Evolutionary conservation across 805 yeast genomes (phyloP), one percentile per base, ranked within the genome.

Genomic region (Barnettozyma salicaria): DNA sequence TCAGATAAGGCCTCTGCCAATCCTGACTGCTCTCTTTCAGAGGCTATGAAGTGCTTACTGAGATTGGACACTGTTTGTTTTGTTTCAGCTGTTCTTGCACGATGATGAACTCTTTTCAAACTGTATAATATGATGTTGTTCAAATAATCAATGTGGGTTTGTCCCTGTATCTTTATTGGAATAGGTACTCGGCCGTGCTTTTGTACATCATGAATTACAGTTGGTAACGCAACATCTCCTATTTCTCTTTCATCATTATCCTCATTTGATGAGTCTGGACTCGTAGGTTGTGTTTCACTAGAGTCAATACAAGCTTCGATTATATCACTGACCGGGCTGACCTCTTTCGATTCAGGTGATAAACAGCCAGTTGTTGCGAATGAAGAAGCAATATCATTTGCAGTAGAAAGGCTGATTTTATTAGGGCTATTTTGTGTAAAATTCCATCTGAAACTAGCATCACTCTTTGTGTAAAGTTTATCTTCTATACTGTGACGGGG

Each of bases 1-100:
- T 82, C 86, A 7, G 78, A 60, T 7, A 83, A 65, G 0, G 85
- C 86, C 39, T 74, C 78, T 32, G 76, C 61, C 30, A 83, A 63
- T 0, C 92, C 92, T 1, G 83, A 80, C 39, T 74, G 75, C 16
- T 58, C 53, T 17, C 49, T 40, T 48, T 83, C 88, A 22, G 70
- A 66, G 4, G 52, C 54, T 2, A 59, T 52, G 26, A 82, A 58
- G 9, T 57, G 58, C 6, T 58, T 49, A 25, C 64, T 60, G 34
- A 82, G 53, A 3, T 55, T 44, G 26, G 63, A 52, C 19, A 80
- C 81, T 6, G 68, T 58, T 3, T 44, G 40, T 32, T 63, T 68
- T 0, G 86, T 75, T 18, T 59, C 65, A 9, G 58, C 60, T n/a
- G 70, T 63, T 26, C 64, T 64, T 3, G 85, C 80, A 31, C 89